These are phyloP conservation scores for Periconia sp. DNA, from an alignment of 2,329 filamentous ascomycete species.

Conservation along the genomic window DNA sequence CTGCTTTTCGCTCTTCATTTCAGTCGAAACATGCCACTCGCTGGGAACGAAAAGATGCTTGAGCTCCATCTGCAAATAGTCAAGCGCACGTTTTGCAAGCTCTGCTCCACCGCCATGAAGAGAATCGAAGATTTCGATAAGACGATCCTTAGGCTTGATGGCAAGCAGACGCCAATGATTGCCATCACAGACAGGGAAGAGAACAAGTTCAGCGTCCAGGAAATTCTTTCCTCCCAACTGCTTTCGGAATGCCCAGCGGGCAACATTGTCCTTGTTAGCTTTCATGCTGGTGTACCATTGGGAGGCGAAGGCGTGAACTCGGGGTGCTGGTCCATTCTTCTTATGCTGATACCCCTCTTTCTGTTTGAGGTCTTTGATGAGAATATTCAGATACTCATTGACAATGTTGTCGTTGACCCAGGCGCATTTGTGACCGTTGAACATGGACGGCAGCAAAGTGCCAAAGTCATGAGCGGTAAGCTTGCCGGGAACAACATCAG, in stretches of 20 bases:
- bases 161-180: conserved; percentile 76
- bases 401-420: conserved; percentile 84
- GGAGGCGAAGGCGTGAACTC: conserved; percentile 68
- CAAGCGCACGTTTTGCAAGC: conserved; percentile 30
- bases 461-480: conserved; percentile 63
- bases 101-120: conserved; percentile 54
- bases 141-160: conserved; percentile 65
- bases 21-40: conserved; percentile 66
- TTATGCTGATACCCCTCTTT: conserved; percentile 56
- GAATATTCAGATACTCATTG: conserved; percentile 67
- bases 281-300: conserved; percentile 68
- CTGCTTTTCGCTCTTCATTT: conserved; percentile 59
- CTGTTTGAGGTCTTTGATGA: conserved; percentile 66
- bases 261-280: conserved; percentile 31
- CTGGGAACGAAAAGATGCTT: conserved; percentile 59
- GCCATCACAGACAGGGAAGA: conserved; percentile 70
- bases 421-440: conserved; percentile 51
- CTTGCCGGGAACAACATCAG: conserved; percentile 32
- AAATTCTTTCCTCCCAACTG: conserved; percentile 58
- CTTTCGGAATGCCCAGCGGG: conserved; percentile 55
- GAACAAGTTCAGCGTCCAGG: conserved; percentile 68
- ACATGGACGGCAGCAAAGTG: conserved; percentile 55
- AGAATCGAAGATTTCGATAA: conserved; percentile 74
- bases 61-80: conserved; percentile 66
- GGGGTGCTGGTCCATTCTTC: conserved; percentile 65